Base-by-base conservation (phyloP, 2,329 filamentous ascomycete genomes). In the Penicillium concentricum region DNA sequence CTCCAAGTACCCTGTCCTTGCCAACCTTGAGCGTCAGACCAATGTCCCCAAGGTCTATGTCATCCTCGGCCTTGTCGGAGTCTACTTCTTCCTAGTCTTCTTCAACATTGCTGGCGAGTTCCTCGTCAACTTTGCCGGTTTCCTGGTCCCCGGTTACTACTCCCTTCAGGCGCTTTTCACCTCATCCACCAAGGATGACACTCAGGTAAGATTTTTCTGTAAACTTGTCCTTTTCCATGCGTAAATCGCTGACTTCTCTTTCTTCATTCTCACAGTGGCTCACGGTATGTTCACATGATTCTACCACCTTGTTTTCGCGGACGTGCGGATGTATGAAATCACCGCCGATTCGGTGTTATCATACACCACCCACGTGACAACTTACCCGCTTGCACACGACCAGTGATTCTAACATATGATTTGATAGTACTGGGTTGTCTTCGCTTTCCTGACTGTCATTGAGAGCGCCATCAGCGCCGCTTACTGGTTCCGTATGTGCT, bases 81-180 rank as follows among this genome's bases (percentile, higher is more conserved):
- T 87, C 60, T 88, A 88, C 80, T 86, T 87, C 78, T 87, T 87
- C 82, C 78, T 87, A 54, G 80, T 88, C 75, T 88, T 88, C 79
- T 88, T 88, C 79, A 88, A 88, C 79, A 87, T 88, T 64, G 85
- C 82, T 60, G 85, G 85, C 74, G 82, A 84, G 69, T 87, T 88
- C 75, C 81, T 88, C 57, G 84, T 87, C 71, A 88, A 88, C 77
- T 80, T 85, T 68, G 84, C 84, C 60, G 85, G 85, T 59, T 88
- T 88, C 73, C 71, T 85, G 62, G 77, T 88, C 60, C 85, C 85
- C 45, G 84, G 81, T 62, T 88, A 87, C 78, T 88, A 87, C 75
- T 87, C 85, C 26, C 78, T 88, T 54, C 77, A 83, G 63, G 85
- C 85, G 34, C 75, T 88, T 63, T 88, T 88, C 78, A 84, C 78